These are phyloP conservation scores for Wallemia ichthyophaga DNA, from an alignment of 1,284 basidiomycete genomes.

Conservation along the genomic window DNA sequence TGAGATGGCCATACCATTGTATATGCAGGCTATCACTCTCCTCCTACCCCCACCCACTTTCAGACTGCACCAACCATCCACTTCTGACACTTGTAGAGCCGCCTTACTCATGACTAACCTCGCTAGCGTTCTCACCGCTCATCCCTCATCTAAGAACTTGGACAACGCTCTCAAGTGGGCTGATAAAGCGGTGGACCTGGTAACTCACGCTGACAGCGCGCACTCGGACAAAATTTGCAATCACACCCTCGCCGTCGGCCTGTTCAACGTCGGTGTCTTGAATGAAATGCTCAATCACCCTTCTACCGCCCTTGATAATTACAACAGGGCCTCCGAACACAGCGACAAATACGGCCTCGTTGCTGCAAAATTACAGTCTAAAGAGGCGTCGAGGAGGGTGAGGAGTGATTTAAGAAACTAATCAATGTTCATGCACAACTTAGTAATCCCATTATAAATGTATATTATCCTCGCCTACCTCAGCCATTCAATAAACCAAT, in stretches of 20 bases:
- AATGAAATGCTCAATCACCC: neutral
- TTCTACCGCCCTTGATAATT: no score
- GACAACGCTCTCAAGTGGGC: constrained; percentile 3
- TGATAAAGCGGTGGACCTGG: neutral
- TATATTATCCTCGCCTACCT: no score
- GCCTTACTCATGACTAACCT: constrained; percentile 4
- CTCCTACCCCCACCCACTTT: constrained; percentile 1
- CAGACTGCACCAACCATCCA: neutral
- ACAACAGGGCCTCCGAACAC: no score
- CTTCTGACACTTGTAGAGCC: neutral
- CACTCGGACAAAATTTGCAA: constrained; percentile 2
- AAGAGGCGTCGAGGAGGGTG: neutral
- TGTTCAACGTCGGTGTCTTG: constrained; percentile 6
- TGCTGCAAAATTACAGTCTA: neutral
- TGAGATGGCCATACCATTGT: constrained; percentile 16
- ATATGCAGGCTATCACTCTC: constrained; percentile 5
- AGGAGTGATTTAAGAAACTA: neutral
- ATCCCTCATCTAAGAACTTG: constrained; percentile 2
- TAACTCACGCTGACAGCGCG: neutral
- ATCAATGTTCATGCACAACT: no score
- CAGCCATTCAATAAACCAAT: no score
- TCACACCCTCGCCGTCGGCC: constrained; percentile 2
- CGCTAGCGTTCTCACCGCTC: constrained; percentile 2
- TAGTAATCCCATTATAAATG: no score
- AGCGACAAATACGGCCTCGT: neutral